Base-by-base conservation (phyloP, 2,329 filamentous ascomycete genomes). In the Neopestalotiopsis sp. region DNA sequence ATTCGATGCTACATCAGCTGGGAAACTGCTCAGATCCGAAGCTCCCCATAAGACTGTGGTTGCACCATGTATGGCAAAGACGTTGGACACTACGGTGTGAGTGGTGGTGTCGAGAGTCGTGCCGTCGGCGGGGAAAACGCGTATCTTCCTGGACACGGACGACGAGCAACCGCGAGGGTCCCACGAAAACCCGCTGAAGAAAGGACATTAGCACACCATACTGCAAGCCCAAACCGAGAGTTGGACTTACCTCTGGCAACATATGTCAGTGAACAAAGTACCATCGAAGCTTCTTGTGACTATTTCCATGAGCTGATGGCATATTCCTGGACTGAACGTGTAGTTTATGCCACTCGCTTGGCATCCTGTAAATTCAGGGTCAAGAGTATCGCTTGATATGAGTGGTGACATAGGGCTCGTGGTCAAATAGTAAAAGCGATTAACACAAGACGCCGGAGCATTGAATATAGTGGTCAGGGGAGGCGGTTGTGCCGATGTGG, bases 391-490 rank as follows among this genome's bases (percentile, higher is more conserved):
- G 59, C 59, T 61, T 24, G 28, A 13, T 61, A 61, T 61, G 12
- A 24, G 10, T 13, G 10, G 10, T 6, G 24, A 4, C 28, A 6
- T 14, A 6, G 28, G 7, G 10, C 5, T 7, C 34, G 5, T 5
- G 28, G 28, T 7, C 14, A 61, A 13, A 4, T 14, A 13, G n/a
- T 61, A 61, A 32, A 13, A 61, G 57, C 59, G 59, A 5, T 32
- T 32, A 38, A 14, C 2, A 40, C 59, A 62, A 17, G 32, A 62
- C 20, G 59, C 12, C 17, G 59, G 59, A 30, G 59, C 30, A 12
- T 40, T 34, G 12, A 62, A 62, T 34, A 30, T 40, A 10, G 59
- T 62, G n/a, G 32, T 62, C 32, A 62, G 32, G 10, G 58, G 58
- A 24, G 24, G 24, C 24, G 24, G 24, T 24, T 24, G 24, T 24